Base-by-base conservation (phyloP, 306 rosid genomes). In the Inga leiocalycina region DNA sequence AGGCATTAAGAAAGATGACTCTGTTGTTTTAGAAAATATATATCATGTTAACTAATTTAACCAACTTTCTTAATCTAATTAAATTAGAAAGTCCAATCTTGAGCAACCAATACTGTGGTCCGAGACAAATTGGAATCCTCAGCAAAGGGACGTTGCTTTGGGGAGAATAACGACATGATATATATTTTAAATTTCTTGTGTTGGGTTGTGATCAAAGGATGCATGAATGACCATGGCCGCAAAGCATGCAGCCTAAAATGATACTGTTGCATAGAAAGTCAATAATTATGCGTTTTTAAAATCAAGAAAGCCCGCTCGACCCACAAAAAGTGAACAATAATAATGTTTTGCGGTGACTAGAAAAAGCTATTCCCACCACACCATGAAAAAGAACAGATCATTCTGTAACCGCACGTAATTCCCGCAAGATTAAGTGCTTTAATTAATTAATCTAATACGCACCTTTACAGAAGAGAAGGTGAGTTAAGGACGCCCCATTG, bases 351-450 rank as follows among this genome's bases (percentile, higher is more conserved):
- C 24, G 59, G 69, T 65, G 57, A 30, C 78, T 65, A 74, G 44
- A 62, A 74, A 87, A 85, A 57, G 87, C 22, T 48, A 79, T 77
- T 82, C 84, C 91, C 77, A 64, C 84, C 88, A 80, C 90, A 82
- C 89, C 82, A 84, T 82, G 86, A 82, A 75, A 74, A 78, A 81
- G 78, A 61, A 68, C 87, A 81, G 32, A 83, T 59, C 59, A 74
- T 74, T 83, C 81, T 81, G 76, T 48, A 77, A 74, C 82, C 80
- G 76, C 87, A 78, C 72, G 77, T 76, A 82, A 78, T 80, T 84
- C 73, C 81, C 62, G 80, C 79, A 71, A 85, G 81, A 8, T 56
- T 20, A 20, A 56, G 64, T 56, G 64, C 64, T n/a, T 20, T 8
- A 20, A 6, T 56, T 19, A 56, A 56, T 20, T 54, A 19, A 39